Base-by-base conservation (phyloP, 805 yeast genomes). In the Clavispora carvajalis region DNA sequence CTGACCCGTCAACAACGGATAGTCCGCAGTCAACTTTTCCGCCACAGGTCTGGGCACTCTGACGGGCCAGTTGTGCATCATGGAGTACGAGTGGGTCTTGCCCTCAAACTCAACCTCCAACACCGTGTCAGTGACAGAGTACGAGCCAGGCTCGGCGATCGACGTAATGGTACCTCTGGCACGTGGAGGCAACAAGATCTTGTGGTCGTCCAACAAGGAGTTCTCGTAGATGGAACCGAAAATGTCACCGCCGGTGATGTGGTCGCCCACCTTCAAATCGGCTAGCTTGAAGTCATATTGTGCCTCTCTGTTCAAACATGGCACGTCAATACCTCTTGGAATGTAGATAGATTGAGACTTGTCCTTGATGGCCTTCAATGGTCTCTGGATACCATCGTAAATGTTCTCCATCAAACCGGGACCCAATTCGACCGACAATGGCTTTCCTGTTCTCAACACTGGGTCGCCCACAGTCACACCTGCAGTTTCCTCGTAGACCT, bases 391-490 rank as follows among this genome's bases (percentile, higher is more conserved):
- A 76, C 99, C 99, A 68, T 93, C 99, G 62, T 93, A 93, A 63
- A 93, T 93, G 53, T 96, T 93, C 71, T 93, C 99, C 96, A 93
- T 90, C 58, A 93, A 77, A 65, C 99, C 99, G 22, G 99, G 99
- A 61, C 99, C 99, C 62, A 93, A 75, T 71, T 93, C 99, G 40
- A 93, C 99, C 38, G 97, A 89, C 54, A 93, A 75, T n/a, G 99
- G 99, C 68, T 93, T 89, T 49, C 99, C 99, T 6, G 99, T 93
- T 73, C 99, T 83, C 58, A 87, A 72, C 39, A 93, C 99, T 3
- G 99, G 99, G 64, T 93, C 99, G 58, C 99, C 99, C 35, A 93
- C 98, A 34, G 97, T 91, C 44, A 93, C 93, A 72, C 99, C 99
- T 1, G 98, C 95, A 34, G 99, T 93, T 69, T 93, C 99, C 73